These are phyloP conservation scores for Leptographium flavum DNA, from an alignment of 2,329 filamentous ascomycete genomes.

Conservation along the genomic window DNA sequence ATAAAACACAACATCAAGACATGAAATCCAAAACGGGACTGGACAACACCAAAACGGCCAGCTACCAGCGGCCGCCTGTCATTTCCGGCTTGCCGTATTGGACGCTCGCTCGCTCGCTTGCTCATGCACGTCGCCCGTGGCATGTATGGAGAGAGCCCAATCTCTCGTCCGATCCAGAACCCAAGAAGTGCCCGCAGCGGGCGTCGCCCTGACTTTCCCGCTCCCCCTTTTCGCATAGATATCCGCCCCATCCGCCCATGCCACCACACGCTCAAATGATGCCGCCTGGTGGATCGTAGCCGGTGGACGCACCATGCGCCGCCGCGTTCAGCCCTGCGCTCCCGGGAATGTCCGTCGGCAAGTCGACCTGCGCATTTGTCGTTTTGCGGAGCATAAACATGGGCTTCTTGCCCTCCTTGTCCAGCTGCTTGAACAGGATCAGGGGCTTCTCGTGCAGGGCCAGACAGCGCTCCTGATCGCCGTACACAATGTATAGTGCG, in stretches of 20 bases:
- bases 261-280: slow-evolving; percentile 31
- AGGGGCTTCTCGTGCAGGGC: slow-evolving; percentile 86
- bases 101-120: background rate
- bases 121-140: background rate
- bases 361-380: slow-evolving; percentile 35
- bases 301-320: slow-evolving; percentile 28
- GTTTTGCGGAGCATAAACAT: slow-evolving; percentile 94
- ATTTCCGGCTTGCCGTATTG: background rate
- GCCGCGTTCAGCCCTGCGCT: slow-evolving; percentile 35
- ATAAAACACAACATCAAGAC: background rate
- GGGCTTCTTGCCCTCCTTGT: slow-evolving; percentile 92
- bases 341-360: slow-evolving; percentile 29
- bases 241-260: no score
- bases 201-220: no score
- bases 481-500: slow-evolving; percentile 94
- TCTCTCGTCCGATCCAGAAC: no score
- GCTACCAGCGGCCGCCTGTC: no score
- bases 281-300: slow-evolving; percentile 44
- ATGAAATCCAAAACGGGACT: background rate
- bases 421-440: slow-evolving; percentile 92
- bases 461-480: slow-evolving; percentile 91
- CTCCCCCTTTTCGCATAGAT: no score
- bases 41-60: no score
- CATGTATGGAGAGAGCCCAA: background rate
- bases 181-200: no score